phyloP scores from a whole-genome alignment of 2,329 filamentous ascomycete genomes.

The Akanthomyces uredinophilus region DNA sequence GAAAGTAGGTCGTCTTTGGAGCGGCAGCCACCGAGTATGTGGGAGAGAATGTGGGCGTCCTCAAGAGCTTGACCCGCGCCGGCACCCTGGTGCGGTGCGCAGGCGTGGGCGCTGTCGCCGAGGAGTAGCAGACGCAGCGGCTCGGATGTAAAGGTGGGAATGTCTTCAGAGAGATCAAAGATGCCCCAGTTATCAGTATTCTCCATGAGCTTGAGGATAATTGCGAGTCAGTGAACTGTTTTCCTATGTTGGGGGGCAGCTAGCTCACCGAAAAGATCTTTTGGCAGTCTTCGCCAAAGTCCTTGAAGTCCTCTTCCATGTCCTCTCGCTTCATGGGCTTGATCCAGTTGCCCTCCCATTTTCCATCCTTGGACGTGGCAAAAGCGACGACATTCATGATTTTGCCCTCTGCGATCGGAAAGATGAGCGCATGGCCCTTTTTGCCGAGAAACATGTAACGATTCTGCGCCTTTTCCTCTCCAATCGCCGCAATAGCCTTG shows the following conservation, averaged over 20 bases:
- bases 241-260: neutral
- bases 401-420: conserved; percentile 50
- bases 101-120: conserved; percentile 17
- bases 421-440: conserved; percentile 52
- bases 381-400: conserved; percentile 52
- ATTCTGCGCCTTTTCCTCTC: conserved; percentile 29
- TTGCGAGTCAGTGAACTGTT: neutral
- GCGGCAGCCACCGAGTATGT: conserved; percentile 10
- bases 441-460: conserved; percentile 35
- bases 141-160: conserved; percentile 8
- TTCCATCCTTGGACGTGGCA: conserved; percentile 24
- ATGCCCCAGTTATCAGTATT: conserved; percentile 14
- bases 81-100: conserved; percentile 16
- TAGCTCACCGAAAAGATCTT: conserved; percentile 12
- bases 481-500: conserved; percentile 45
- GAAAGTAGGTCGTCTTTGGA: neutral
- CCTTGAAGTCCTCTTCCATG: conserved; percentile 10
- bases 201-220: conserved; percentile 4
- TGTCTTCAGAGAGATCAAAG: conserved; percentile 13
- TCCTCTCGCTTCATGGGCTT: conserved; percentile 9
- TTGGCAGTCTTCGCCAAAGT: conserved; percentile 13
- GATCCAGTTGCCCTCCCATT: conserved; percentile 13
- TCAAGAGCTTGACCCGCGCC: conserved; percentile 16
- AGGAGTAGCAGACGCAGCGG: conserved; percentile 13
- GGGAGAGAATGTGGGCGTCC: conserved; percentile 15